These are phyloP conservation scores for Ophiostoma tasmaniense DNA, from an alignment of 2,329 filamentous ascomycete genomes.

Conservation along the genomic window DNA sequence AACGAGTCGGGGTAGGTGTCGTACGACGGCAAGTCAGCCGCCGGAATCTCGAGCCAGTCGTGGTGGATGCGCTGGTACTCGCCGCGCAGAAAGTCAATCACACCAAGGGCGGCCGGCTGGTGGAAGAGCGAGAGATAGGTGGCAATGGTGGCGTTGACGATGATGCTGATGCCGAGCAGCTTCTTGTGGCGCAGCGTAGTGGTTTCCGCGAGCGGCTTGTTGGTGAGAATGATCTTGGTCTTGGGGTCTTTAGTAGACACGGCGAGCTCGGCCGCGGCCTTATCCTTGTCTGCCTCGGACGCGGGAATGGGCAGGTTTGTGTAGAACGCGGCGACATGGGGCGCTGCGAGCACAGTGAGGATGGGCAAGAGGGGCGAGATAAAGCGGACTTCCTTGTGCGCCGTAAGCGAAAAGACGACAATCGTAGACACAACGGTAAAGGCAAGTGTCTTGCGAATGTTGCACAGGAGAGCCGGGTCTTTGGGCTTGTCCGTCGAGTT, in stretches of 20 bases:
- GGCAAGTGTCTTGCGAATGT: conserved; percentile 47
- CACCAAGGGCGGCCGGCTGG: conserved; percentile 68
- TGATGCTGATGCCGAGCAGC: conserved; percentile 50
- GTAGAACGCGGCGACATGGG: conserved; percentile 59
- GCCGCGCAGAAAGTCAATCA: conserved; percentile 65
- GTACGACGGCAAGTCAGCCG: conserved; percentile 27
- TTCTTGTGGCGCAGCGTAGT: conserved; percentile 40
- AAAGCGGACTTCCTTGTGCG: conserved; percentile 96
- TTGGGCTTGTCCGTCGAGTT: conserved; percentile 25
- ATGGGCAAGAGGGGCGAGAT: conserved; percentile 84
- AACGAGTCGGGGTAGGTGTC: conserved; percentile 23
- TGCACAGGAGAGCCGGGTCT: conserved; percentile 30
- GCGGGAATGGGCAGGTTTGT: conserved; percentile 25
- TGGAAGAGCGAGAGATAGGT: conserved; percentile 70
- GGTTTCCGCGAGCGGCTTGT: conserved; percentile 13
- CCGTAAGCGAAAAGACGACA: conserved; percentile 61
- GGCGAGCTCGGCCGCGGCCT: conserved; percentile 10
- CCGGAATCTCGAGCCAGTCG: conserved; percentile 28
- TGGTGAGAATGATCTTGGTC: neutral
- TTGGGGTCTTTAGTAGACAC: neutral
- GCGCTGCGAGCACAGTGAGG: conserved; percentile 73
- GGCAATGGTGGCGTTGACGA: conserved; percentile 61
- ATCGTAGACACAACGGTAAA: conserved; percentile 53
- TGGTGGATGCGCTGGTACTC: conserved; percentile 57
- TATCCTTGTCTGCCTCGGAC: conserved; percentile 21